These are phyloP conservation scores for Fagus sylvatica DNA, from an alignment of 306 rosid genomes.

Conservation along the genomic window DNA sequence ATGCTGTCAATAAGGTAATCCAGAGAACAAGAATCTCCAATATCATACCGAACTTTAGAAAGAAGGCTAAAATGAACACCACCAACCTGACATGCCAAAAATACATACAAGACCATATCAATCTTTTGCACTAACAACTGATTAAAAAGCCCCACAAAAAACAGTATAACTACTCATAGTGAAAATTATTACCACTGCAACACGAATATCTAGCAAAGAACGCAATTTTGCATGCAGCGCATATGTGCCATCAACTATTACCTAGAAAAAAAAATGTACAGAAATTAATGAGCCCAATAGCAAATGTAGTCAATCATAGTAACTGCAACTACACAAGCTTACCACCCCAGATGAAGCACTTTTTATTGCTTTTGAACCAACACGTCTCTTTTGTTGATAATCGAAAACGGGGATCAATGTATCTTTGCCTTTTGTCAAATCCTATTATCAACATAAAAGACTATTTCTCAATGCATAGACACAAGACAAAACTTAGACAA, in stretches of 20 bases:
- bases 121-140: conserved; percentile 15
- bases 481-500: background rate
- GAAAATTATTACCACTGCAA: conserved; percentile 76
- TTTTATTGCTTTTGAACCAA: conserved; percentile 70
- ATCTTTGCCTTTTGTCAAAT: conserved; percentile 85
- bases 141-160: conserved; percentile 12
- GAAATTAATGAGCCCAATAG: conserved; percentile 14
- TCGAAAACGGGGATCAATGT: conserved; percentile 77
- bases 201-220: conserved; percentile 96
- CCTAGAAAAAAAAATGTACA: conserved; percentile 45
- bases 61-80: conserved; percentile 98
- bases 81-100: conserved; percentile 76
- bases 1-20: conserved; percentile 98
- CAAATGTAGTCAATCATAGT: conserved; percentile 2
- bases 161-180: background rate
- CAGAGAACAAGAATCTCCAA: conserved; percentile 97
- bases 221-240: conserved; percentile 96
- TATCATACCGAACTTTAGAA: conserved; percentile 93
- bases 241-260: conserved; percentile 95
- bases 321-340: conserved; percentile 36
- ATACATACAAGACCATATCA: conserved; percentile 20
- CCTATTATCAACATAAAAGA: conserved; percentile 50
- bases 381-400: conserved; percentile 79
- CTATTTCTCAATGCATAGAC: conserved; percentile 16
- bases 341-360: conserved; percentile 93